phyloP scores from a whole-genome alignment of 805 yeast genomes.

The Hanseniaspora thailandica region DNA sequence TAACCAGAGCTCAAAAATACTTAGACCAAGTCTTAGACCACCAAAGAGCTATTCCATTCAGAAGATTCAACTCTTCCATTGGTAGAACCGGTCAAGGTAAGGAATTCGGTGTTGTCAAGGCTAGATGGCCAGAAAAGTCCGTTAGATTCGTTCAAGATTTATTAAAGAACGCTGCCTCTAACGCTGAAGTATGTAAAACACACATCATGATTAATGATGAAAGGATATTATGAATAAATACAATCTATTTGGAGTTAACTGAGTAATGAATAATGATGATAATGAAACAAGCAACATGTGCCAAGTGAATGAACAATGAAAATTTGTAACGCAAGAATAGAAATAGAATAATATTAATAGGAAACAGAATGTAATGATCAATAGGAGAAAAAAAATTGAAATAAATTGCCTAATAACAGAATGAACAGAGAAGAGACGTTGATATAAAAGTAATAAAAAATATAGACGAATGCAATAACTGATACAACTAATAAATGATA shows the following conservation, averaged over 20 bases:
- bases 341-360: not conserved
- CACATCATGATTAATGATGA: not conserved
- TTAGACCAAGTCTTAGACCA: conserved; percentile 92
- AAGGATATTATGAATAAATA: too few relatives aligned
- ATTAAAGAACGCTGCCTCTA: conserved; percentile 94
- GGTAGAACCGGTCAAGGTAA: conserved; percentile 99
- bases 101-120: conserved; percentile 99
- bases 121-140: conserved; percentile 99
- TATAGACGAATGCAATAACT: too few relatives aligned
- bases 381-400: not conserved
- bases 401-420: too few relatives aligned
- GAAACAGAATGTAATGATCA: not conserved
- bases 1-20: conserved; percentile 90
- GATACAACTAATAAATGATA: too few relatives aligned
- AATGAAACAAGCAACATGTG: not conserved
- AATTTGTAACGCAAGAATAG: not conserved
- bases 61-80: conserved; percentile 90
- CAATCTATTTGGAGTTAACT: too few relatives aligned
- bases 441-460: too few relatives aligned
- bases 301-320: not conserved
- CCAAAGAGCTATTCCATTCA: conserved; percentile 99
- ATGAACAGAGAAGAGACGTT: too few relatives aligned
- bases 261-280: not conserved
- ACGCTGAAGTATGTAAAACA: conserved; percentile 63
- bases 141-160: conserved; percentile 91